A percentile compares a stretch with the other conserved stretches of the same genome.
These are phyloP conservation scores for Cicer arietinum DNA, from an alignment of 306 rosid species.

Conservation along the genomic window DNA sequence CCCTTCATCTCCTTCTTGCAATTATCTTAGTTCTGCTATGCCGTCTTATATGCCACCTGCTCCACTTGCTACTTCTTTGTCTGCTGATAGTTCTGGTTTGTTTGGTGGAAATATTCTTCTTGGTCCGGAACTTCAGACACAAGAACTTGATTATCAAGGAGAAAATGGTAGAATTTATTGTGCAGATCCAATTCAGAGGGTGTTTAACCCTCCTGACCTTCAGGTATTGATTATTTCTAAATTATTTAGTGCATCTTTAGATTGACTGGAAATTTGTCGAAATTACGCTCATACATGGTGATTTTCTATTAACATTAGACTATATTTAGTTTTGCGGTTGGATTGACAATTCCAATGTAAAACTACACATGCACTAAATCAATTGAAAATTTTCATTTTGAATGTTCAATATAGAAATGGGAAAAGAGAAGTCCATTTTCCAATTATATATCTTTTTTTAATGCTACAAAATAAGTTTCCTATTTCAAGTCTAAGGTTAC, in stretches of 20 bases:
- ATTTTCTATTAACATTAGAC: no score
- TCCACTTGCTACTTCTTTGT: conserved; percentile 58
- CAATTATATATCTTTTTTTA: not conserved
- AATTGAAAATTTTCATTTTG: conserved; percentile 24
- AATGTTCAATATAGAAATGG: conserved; percentile 11
- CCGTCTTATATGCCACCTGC: conserved; percentile 63
- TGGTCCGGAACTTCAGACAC: conserved; percentile 74
- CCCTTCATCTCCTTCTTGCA: conserved; percentile 74
- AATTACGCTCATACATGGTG: no score
- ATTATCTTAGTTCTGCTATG: conserved; percentile 63
- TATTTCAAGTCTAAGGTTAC: conserved; percentile 1
- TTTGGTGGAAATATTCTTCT: conserved; percentile 62
- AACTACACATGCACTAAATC: no score
- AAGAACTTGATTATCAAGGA: conserved; percentile 79
- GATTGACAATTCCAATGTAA: no score
- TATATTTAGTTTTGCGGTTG: no score
- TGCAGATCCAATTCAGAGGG: conserved; percentile 65
- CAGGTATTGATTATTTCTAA: conserved; percentile 63
- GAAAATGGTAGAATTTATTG: conserved; percentile 75
- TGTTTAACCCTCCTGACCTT: conserved; percentile 77
- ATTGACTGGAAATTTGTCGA: no score
- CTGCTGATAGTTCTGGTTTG: conserved; percentile 67
- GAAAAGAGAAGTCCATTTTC: not conserved
- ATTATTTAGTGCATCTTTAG: not conserved
- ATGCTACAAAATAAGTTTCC: conserved; percentile 17